These are phyloP conservation scores for Russula abietina DNA, from an alignment of 768 basidiomycete genomes.

Conservation along the genomic window DNA sequence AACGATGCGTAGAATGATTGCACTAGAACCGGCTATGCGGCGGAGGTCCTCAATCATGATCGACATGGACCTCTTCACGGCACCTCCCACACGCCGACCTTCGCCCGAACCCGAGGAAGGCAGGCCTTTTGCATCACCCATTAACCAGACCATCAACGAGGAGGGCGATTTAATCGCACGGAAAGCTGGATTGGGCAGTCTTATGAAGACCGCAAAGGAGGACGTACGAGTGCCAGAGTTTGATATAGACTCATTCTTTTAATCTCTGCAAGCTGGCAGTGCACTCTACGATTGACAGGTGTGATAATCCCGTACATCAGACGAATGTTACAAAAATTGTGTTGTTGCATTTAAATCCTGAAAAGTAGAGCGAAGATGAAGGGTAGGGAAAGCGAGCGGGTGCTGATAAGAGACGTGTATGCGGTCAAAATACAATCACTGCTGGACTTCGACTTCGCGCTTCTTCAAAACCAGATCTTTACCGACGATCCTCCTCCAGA, in stretches of 20 bases:
- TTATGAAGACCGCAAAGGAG: conserved; percentile 89
- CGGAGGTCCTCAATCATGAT: conserved; percentile 75
- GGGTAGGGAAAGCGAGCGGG: not conserved
- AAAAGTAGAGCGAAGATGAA: conserved; percentile 1
- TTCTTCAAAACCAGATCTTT: conserved; percentile 81
- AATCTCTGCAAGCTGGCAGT: conserved; percentile 20
- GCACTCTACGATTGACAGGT: not conserved
- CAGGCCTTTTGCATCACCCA: conserved; percentile 24
- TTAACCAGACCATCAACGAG: conserved; percentile 36
- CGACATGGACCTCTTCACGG: conserved; percentile 75
- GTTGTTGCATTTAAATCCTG: conserved; percentile 13
- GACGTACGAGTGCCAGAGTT: conserved; percentile 84
- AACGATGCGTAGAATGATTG: conserved; percentile 42
- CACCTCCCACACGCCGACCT: conserved; percentile 49
- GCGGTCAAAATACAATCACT: conserved; percentile 28
- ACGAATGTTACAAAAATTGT: conserved; percentile 17
- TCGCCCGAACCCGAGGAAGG: conserved; percentile 39
- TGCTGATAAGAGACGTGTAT: conserved; percentile 1
- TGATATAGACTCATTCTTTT: conserved; percentile 75
- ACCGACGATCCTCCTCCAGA: conserved; percentile 86
- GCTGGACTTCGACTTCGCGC: conserved; percentile 64
- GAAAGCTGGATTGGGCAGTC: conserved; percentile 69
- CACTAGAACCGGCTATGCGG: conserved; percentile 48
- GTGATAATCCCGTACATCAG: conserved; percentile 6
- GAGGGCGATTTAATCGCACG: conserved; percentile 56